These are phyloP conservation scores for Aspergillus terreus DNA, from an alignment of 2,329 filamentous ascomycete genomes.

Conservation along the genomic window DNA sequence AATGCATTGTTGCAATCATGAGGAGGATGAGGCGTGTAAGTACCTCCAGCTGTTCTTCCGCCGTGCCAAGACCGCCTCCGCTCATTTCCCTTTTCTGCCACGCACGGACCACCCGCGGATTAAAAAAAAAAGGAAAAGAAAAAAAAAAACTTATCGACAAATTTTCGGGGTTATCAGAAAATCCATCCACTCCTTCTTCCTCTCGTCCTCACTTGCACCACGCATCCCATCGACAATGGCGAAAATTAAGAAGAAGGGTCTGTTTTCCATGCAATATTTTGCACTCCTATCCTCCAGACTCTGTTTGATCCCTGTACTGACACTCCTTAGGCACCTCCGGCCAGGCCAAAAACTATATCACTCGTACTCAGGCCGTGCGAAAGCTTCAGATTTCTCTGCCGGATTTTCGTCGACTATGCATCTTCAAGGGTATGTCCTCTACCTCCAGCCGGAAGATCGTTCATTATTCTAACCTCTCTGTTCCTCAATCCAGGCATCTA, in stretches of 20 bases:
- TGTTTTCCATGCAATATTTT: slow-evolving; percentile 6
- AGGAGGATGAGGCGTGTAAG: not conserved
- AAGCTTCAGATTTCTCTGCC: slow-evolving; percentile 96
- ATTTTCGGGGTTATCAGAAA: slow-evolving; percentile 33
- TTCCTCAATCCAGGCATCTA: slow-evolving; percentile 65
- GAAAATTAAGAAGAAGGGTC: slow-evolving; percentile 85
- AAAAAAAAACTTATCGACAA: slow-evolving; percentile 35
- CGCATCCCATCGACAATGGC: slow-evolving; percentile 53
- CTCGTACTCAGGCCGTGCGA: slow-evolving; percentile 90
- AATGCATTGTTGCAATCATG: slow-evolving; percentile 7
- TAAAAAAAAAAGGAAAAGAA: slow-evolving; percentile 17
- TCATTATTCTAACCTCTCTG: not conserved
- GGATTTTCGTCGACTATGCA: slow-evolving; percentile 96
- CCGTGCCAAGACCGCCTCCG: slow-evolving; percentile 19
- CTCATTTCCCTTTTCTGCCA: slow-evolving; percentile 21
- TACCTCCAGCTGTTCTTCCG: slow-evolving; percentile 17
- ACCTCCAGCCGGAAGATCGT: not conserved
- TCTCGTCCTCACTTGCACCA: slow-evolving; percentile 16
- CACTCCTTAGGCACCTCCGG: slow-evolving; percentile 65
- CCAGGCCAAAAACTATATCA: slow-evolving; percentile 97
- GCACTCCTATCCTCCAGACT: not conserved
- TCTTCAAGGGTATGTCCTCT: slow-evolving; percentile 77
- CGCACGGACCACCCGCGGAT: slow-evolving; percentile 28
- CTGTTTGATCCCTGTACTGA: not conserved
- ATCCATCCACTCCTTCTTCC: slow-evolving; percentile 11